Conservation (phyloP, 1,284 basidiomycete genomes). For the Austroboletus rostrupii region DNA sequence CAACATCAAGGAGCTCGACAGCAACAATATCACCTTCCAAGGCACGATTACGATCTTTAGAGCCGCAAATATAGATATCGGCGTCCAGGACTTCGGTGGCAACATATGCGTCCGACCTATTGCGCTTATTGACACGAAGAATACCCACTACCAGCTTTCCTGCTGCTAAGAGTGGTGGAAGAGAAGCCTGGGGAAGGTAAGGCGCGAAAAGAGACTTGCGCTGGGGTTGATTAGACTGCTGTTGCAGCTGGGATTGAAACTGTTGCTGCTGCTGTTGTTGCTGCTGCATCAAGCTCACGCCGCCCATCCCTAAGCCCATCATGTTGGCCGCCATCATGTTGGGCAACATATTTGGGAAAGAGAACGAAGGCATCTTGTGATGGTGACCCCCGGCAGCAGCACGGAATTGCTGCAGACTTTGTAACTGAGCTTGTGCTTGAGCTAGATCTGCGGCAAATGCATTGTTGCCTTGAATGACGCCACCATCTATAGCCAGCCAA, state of each 20-base stretch:
- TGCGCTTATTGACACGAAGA: slow-evolving; percentile 97
- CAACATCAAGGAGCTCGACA: slow-evolving; percentile 95
- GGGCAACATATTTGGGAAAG: slow-evolving; percentile 94
- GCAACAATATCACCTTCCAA: slow-evolving; percentile 99
- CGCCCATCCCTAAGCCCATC: slow-evolving; percentile 82
- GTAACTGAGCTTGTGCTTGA: slow-evolving; percentile 93
- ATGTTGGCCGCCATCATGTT: slow-evolving; percentile 95
- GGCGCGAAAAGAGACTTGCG: slow-evolving; percentile 99
- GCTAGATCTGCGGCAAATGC: slow-evolving; percentile 79
- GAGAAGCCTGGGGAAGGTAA: slow-evolving; percentile 95
- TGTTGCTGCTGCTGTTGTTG: slow-evolving; percentile 76
- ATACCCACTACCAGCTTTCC: slow-evolving; percentile 98
- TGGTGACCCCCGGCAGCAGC: slow-evolving; percentile 93
- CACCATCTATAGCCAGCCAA: slow-evolving; percentile 50
- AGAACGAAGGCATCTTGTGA: slow-evolving; percentile 95
- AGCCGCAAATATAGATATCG: slow-evolving; percentile 98
- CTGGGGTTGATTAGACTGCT: slow-evolving; percentile 85
- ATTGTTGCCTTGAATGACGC: slow-evolving; percentile 63
- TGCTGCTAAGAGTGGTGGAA: slow-evolving; percentile 95
- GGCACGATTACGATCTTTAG: slow-evolving; percentile 97
- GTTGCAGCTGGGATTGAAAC: slow-evolving; percentile 87
- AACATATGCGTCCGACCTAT: slow-evolving; percentile 98
- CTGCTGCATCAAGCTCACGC: slow-evolving; percentile 76
- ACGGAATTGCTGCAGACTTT: slow-evolving; percentile 95
- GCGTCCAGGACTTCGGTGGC: slow-evolving; percentile 98